Evolutionary conservation across 1,139 yeast genomes (phyloP), one percentile per base, ranked within the genome.

Genomic region (Suhomyces coccinellae): DNA sequence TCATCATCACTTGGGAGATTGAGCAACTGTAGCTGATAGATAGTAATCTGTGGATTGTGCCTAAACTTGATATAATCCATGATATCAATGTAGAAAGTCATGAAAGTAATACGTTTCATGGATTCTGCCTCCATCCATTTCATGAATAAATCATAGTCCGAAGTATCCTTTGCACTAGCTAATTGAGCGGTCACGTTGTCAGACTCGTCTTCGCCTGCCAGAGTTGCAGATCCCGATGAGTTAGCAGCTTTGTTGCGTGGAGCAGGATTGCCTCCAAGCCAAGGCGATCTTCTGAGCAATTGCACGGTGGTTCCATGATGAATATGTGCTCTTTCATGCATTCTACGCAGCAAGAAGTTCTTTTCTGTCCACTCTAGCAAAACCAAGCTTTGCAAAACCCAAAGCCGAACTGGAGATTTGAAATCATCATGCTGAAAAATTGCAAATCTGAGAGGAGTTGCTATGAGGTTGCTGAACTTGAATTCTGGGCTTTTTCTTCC

Each of bases 31-130:
- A 89, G 72, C 56, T 88, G 90, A 57, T 83, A 85, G 28, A 88
- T 84, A 45, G 82, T 76, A 37, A 88, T 72, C 37, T 80, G 80
- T 32, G 86, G 76, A 34, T 82, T 77, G 62, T 88, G 95, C 6
- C 95, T 86, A 65, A 86, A 87, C 44, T 87, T 78, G 29, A 86
- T 79, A n/a, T 89, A 87, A 64, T 88, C 95, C 20, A 84, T 76
- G 1, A 85, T 82, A 61, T 88, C 96, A 57, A 86, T 71, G 55
- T 85, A 85, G 61, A 88, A 88, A 4, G 93, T 88, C 78, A 86
- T 81, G 47, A 85, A 77, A 0, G 95, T 88, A 4, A 87, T 78
- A 43, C 96, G 67, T 61, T 87, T 88, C 71, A 87, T 73, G 41
- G 85, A 80, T 62, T 88, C 96, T 39, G 82, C 79, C 47, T 85